These are phyloP conservation scores for Epichloe coenophiala DNA, from an alignment of 2,329 filamentous ascomycete genomes.

Conservation along the genomic window DNA sequence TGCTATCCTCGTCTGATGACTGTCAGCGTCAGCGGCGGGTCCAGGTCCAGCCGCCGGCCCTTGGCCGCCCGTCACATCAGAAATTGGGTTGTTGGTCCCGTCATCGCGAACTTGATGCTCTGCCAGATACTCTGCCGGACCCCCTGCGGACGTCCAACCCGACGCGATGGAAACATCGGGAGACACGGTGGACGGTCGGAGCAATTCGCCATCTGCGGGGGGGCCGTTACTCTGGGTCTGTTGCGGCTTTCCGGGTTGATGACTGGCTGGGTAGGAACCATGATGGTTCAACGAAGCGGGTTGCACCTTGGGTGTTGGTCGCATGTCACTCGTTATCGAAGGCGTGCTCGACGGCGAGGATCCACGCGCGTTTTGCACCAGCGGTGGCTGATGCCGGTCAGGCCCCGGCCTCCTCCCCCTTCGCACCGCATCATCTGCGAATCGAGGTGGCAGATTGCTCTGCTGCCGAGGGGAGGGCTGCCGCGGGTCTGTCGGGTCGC, in stretches of 20 bases:
- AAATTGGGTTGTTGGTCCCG: too few relatives aligned
- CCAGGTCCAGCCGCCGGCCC: too few relatives aligned
- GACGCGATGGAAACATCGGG: slow-evolving; percentile 5
- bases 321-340: neutral
- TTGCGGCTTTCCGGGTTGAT: neutral
- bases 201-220: neutral
- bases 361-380: neutral
- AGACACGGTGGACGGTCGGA: slow-evolving; percentile 5
- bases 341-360: neutral
- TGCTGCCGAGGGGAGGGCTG: neutral
- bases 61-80: neutral
- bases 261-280: neutral
- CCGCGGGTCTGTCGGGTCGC: neutral
- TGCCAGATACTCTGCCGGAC: neutral
- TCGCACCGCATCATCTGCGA: neutral
- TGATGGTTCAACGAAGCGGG: neutral
- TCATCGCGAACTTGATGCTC: neutral
- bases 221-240: neutral
- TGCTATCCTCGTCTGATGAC: neutral
- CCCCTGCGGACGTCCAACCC: neutral
- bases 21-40: neutral
- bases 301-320: neutral
- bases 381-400: neutral
- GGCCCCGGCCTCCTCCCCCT: neutral
- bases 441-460: neutral